Percentiles rank a stretch among this genome's conserved stretches.
These are phyloP conservation scores for Diaporthe humulicola DNA, from an alignment of 2,329 filamentous ascomycete genomes.

Conservation along the genomic window DNA sequence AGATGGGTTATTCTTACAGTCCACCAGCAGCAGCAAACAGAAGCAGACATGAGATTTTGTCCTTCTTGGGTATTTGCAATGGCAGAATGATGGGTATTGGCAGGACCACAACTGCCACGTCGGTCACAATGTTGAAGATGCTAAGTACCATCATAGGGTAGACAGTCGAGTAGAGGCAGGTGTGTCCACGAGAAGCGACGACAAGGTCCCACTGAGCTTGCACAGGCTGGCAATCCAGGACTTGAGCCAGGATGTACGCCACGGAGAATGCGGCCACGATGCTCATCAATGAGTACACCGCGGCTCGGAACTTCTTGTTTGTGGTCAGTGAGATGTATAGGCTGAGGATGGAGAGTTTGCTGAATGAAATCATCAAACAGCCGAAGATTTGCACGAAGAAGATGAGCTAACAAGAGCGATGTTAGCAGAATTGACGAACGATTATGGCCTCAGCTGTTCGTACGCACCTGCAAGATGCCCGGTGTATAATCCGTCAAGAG, in stretches of 20 bases:
- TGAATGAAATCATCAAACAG: background rate
- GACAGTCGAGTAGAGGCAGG: background rate
- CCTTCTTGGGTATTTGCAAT: background rate
- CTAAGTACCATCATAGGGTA: background rate
- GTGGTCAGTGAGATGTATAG: background rate
- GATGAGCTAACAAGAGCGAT: background rate
- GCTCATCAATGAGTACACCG: background rate
- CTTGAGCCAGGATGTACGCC: background rate
- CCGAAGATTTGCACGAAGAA: background rate
- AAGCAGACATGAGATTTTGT: background rate
- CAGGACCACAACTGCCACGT: background rate
- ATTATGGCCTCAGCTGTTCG: rapidly evolving
- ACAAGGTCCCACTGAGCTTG: background rate
- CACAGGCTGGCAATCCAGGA: background rate
- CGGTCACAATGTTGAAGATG: background rate
- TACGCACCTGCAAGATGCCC: background rate
- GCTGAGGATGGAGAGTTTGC: background rate
- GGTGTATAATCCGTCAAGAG: background rate
- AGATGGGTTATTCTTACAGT: background rate
- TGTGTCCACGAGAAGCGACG: no score
- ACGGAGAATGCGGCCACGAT: background rate
- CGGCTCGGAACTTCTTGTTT: background rate
- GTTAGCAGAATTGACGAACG: background rate
- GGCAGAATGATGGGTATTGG: background rate
- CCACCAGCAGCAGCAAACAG: background rate